Percentiles rank a stretch among this genome's conserved stretches.
Evolutionary conservation across 164 flowering plant genomes (phyloP).

Genomic region (Berberis vulgaris): DNA sequence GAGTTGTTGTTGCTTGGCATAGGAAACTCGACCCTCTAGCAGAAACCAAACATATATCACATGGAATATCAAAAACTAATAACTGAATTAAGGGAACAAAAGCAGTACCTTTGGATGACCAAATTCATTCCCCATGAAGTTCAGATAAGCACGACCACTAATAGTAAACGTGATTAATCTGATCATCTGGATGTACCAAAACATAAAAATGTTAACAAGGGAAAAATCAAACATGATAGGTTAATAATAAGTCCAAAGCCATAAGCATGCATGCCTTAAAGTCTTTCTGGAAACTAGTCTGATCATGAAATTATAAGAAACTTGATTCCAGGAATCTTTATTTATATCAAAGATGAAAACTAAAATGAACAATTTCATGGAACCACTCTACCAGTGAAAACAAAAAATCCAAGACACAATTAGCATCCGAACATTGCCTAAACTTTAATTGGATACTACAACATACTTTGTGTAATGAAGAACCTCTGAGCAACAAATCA

Average conservation of each 20-base stretch:
- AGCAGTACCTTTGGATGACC: constrained; percentile 78
- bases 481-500: constrained; percentile 48
- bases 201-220: not conserved
- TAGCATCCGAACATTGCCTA: not conserved
- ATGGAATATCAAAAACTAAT: not conserved
- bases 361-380: not conserved
- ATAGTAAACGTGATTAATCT: constrained; percentile 76
- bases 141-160: constrained; percentile 84
- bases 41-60: constrained; percentile 13
- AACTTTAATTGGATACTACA: not conserved
- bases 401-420: not conserved
- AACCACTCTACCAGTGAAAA: not conserved
- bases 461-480: constrained; percentile 71
- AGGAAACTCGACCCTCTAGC: constrained; percentile 88
- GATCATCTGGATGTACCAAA: constrained; percentile 61
- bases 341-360: not conserved
- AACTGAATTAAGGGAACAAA: not conserved
- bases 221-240: not conserved
- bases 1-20: constrained; percentile 80
- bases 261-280: no score
- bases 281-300: no score
- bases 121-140: constrained; percentile 98
- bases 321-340: no score
- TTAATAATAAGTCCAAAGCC: no score
- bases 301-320: no score